Percentiles rank a stretch among this genome's conserved stretches.
Conservation (phyloP, 768 basidiomycete species). For the Inosperma sp. region DNA sequence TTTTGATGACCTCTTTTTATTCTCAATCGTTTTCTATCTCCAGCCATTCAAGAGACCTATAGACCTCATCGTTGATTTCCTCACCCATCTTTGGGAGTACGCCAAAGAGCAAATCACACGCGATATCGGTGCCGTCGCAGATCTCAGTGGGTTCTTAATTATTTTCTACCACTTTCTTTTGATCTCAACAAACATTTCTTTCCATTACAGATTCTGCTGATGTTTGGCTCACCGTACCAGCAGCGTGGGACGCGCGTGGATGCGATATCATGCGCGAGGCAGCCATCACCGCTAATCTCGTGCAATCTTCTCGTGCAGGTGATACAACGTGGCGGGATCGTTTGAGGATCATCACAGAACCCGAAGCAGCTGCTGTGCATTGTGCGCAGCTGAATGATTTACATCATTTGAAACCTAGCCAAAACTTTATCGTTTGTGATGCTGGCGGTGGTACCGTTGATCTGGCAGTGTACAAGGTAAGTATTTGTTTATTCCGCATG, state of each 20-base stretch:
- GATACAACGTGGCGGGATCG: slow-evolving; percentile 78
- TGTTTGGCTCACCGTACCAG: slow-evolving; percentile 83
- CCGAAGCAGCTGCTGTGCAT: slow-evolving; percentile 88
- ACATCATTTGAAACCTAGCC: slow-evolving; percentile 72
- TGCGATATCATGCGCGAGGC: slow-evolving; percentile 84
- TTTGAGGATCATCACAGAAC: slow-evolving; percentile 75
- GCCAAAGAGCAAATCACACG: slow-evolving; percentile 83
- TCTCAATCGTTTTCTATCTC: slow-evolving; percentile 11
- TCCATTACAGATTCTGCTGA: slow-evolving; percentile 63
- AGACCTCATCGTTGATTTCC: slow-evolving; percentile 80
- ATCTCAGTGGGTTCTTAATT: slow-evolving; percentile 51
- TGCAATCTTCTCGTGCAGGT: slow-evolving; percentile 63
- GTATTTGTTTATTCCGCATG: slow-evolving; percentile 5
- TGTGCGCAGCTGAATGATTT: slow-evolving; percentile 78
- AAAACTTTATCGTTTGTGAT: slow-evolving; percentile 90
- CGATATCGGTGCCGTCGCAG: slow-evolving; percentile 81
- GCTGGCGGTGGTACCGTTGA: slow-evolving; percentile 80
- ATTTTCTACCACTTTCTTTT: background rate
- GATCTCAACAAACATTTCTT: slow-evolving; percentile 4
- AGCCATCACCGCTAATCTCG: slow-evolving; percentile 76
- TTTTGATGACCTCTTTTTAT: background rate
- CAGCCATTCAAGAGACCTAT: slow-evolving; percentile 72
- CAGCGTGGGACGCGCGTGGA: slow-evolving; percentile 85
- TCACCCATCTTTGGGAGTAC: slow-evolving; percentile 81
- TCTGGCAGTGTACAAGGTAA: slow-evolving; percentile 60